Evolutionary conservation across 352 stramenopile species (phyloP), one percentile per base, ranked within the genome.

Genomic region (Sclerospora graminicola): DNA sequence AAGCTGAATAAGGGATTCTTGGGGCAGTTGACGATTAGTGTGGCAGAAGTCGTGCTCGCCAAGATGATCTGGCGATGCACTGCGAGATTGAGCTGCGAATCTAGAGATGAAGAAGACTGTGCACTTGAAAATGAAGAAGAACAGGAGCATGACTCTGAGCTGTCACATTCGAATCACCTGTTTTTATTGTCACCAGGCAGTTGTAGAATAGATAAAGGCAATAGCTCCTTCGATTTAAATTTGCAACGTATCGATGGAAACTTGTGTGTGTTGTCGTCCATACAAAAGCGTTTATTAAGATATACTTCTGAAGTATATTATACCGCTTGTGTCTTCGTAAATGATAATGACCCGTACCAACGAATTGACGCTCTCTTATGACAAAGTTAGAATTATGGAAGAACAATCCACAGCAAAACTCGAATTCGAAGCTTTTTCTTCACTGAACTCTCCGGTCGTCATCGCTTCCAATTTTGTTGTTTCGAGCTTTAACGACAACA

Each of bases 1-100:
- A 68, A 81, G 20, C 33, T 90, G 11, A 64, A 82, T 16, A 75
- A 83, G 45, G 41, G 62, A 0, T 49, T 69, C 14, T 37, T 69
- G 48, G 45, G 75, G 41, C 56, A 84, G 33, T 41, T 78, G 23
- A 45, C 46, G 10, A 33, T 63, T 13, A 67, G 50, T 36, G 33
- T 69, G 33, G 31, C 38, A 5, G 56, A 66, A 29, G 23, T 79
- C 14, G 37, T 79, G 8, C 34, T 65, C 30, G 74, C 68, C 9
- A 24, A 63, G 30, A 49, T 66, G 52, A 43, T 63, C 21, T 68
- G 57, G 57, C 48, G 62, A 11, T 69, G 51, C 46, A 54, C 50
- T 18, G 51, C 57, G 16, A 50, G 47, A 30, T 39, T 59, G 31
- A 77, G 67, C n/a, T 45, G 34, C 11, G 41, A 59, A 59, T 41